phyloP scores from a whole-genome alignment of 345 rosid genomes.

The Citrus trifoliata region DNA sequence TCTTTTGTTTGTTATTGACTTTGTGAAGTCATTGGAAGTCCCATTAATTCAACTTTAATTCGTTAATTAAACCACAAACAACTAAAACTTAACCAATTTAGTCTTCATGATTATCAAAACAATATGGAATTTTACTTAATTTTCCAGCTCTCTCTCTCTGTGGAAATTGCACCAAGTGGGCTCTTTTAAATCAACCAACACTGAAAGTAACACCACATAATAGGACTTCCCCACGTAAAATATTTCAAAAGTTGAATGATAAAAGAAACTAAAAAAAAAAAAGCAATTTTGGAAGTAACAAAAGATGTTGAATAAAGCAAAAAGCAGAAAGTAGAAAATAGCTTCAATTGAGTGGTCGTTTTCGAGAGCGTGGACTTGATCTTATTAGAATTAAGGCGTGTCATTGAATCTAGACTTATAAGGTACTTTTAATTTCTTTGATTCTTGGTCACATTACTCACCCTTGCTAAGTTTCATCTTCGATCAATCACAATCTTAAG shows the following conservation, averaged over 20 bases:
- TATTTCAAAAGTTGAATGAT: background rate
- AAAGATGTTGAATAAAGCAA: background rate
- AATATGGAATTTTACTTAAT: conserved; percentile 38
- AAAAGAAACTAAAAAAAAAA: background rate
- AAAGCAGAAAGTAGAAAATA: background rate
- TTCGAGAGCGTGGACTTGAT: conserved; percentile 20
- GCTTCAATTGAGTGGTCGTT: conserved; percentile 12
- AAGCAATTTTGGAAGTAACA: background rate
- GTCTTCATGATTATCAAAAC: background rate
- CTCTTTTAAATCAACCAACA: conserved; percentile 13
- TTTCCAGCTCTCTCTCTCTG: conserved; percentile 10
- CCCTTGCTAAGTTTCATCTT: background rate
- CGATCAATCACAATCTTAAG: conserved; percentile 5
- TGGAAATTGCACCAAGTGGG: conserved; percentile 9
- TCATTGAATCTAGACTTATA: conserved; percentile 44
- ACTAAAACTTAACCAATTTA: background rate
- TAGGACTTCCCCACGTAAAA: background rate
- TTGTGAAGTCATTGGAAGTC: background rate
- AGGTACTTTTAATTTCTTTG: background rate
- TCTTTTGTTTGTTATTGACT: conserved; percentile 9
- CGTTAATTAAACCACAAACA: background rate
- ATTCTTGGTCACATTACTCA: conserved; percentile 10
- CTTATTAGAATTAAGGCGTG: background rate
- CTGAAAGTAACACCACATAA: conserved; percentile 3
- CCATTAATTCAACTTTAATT: background rate